Evolutionary conservation across 1,284 basidiomycete species (phyloP), one percentile per base, ranked within the genome.

Genomic region (Tylopilus sp.): DNA sequence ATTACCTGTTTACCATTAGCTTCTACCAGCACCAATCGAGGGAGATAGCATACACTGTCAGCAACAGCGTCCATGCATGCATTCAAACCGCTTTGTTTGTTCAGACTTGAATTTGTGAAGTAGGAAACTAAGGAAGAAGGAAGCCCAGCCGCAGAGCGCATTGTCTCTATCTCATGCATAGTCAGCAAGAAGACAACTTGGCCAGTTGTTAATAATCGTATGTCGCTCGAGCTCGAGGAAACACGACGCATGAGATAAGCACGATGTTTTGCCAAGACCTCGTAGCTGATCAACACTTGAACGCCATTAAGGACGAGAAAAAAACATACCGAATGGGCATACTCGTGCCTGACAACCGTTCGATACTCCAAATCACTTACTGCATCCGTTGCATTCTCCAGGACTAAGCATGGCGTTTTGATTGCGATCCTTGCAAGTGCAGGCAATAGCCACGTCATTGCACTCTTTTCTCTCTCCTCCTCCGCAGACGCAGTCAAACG

Each of bases 311-410:
- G 29, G 38, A 37, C 31, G 47, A n/a, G 9, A 12, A 36, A n/a
- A 41, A 48, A 34, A 21, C 40, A 38, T 59, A 91, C 91, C 34
- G 81, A 85, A 53, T 85, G 77, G 2, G 85, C 85, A 62, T 89
- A 94, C 63, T 93, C 91, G 59, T 88, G 87, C n/a, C 91, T 78
- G 55, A 99, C 81, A 28, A 95, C 86, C 8, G 92, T 88, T 67
- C 94, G 95, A 68, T 94, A 97, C 66, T 97, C 93, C 20, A 98
- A 77, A 57, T 94, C 92, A 61, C 89, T 92, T 30, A 86, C 85
- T 33, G 87, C 90, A 68, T 96, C 93, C 56, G 84, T 83, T 1
- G 88, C 81, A 52, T 83, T 83, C 65, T 95, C 93, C 28, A 88
- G 72, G 4, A 98, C 83, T 54, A 96, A 77, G 1, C 83, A 76